A percentile compares a stretch with the other conserved stretches of the same genome.
Evolutionary conservation across 2,329 filamentous ascomycete species (phyloP).

Genomic region (Alternaria consortialis): DNA sequence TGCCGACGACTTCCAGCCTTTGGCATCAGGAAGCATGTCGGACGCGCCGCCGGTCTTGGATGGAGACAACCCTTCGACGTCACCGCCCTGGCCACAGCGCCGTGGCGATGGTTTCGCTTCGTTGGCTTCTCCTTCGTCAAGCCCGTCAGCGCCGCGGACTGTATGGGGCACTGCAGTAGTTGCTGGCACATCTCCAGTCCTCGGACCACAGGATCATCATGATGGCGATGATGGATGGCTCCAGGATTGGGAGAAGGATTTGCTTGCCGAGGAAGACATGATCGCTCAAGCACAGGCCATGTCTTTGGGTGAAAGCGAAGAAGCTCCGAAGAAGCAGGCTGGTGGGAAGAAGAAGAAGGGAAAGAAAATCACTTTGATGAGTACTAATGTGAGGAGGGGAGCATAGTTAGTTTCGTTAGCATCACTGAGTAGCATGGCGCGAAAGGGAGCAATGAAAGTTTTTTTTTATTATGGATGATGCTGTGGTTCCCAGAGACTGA

Average conservation of each 20-base stretch:
- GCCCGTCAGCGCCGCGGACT: conserved; percentile 77
- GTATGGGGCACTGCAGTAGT: conserved; percentile 91
- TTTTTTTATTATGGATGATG: neutral
- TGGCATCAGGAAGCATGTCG: conserved; percentile 40
- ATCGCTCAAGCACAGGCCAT: conserved; percentile 60
- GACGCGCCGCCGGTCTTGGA: conserved; percentile 39
- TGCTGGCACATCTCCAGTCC: conserved; percentile 64
- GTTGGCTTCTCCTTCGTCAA: conserved; percentile 81
- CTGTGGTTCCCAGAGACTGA: neutral
- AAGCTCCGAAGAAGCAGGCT: conserved; percentile 42
- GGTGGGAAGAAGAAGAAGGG: conserved; percentile 69
- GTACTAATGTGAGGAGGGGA: conserved; percentile 68
- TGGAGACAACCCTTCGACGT: conserved; percentile 52
- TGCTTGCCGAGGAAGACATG: conserved; percentile 67
- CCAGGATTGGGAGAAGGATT: conserved; percentile 80
- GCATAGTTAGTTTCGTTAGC: conserved; percentile 46
- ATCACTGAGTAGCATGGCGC: conserved; percentile 38
- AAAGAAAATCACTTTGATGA: conserved; percentile 75
- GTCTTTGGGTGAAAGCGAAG: conserved; percentile 44
- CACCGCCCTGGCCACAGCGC: conserved; percentile 61
- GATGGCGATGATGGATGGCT: conserved; percentile 82
- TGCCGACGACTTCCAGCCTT: conserved; percentile 57
- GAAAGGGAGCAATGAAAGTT: conserved; percentile 33
- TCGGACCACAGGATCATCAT: conserved; percentile 54
- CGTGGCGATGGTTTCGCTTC: conserved; percentile 68